Conservation (phyloP, 164 flowering plant species). For the Chimonanthus salicifolius region DNA sequence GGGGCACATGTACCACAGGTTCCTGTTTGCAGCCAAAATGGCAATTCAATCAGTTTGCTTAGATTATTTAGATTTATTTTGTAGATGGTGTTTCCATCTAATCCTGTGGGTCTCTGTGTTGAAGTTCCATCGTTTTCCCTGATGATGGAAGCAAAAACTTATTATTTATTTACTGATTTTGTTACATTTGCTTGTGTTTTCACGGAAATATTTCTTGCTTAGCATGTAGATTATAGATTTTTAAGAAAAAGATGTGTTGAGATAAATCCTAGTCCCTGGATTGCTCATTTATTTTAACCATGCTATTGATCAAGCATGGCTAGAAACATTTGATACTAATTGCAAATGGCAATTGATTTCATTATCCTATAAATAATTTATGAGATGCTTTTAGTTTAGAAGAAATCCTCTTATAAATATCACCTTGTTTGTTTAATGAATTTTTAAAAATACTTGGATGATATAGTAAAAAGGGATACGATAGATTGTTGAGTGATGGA, state of each 20-base stretch:
- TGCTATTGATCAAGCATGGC: neutral
- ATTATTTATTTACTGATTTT: no score
- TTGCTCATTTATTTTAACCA: neutral
- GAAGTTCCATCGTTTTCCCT: neutral
- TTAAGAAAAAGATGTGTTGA: neutral
- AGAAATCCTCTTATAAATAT: no score
- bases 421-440: no score
- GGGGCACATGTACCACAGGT: constrained; percentile 54
- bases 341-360: no score
- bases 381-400: no score
- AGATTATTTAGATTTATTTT: no score
- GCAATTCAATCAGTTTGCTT: neutral
- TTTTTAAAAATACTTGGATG: no score
- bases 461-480: no score
- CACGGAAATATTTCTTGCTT: neutral
- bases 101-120: neutral
- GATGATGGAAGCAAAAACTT: neutral
- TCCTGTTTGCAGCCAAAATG: neutral
- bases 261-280: neutral
- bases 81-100: neutral
- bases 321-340: no score
- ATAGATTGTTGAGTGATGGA: no score
- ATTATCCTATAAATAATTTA: no score
- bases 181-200: neutral
- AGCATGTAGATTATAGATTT: neutral